These are phyloP conservation scores for Kernera saxatilis DNA, from an alignment of 345 rosid genomes.

Conservation along the genomic window DNA sequence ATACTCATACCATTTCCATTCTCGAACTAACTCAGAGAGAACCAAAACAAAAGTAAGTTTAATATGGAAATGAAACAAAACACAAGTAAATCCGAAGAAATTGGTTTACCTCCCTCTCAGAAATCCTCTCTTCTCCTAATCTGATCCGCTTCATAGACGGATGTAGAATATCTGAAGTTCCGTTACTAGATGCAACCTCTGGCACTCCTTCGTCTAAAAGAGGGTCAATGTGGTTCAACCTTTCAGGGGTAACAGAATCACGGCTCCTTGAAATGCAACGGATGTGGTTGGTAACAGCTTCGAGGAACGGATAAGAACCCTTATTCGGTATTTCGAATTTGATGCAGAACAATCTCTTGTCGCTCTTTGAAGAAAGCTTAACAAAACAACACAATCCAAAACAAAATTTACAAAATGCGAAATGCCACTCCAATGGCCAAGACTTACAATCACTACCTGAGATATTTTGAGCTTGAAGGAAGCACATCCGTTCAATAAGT, in stretches of 20 bases:
- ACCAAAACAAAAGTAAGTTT: conserved; percentile 14
- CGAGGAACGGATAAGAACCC: conserved; percentile 55
- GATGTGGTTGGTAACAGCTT: conserved; percentile 58
- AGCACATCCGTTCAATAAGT: conserved; percentile 58
- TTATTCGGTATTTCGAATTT: conserved; percentile 50
- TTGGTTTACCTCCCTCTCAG: conserved; percentile 31
- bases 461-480: conserved; percentile 80
- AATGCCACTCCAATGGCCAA: background rate
- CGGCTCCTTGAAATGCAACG: conserved; percentile 60
- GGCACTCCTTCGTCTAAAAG: conserved; percentile 8
- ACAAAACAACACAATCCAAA: conserved; percentile 18
- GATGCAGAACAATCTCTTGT: conserved; percentile 63
- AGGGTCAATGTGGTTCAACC: conserved; percentile 29
- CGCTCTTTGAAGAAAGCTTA: conserved; percentile 79
- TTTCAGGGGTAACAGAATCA: conserved; percentile 46
- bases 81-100: background rate
- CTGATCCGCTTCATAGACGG: conserved; percentile 47
- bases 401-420: background rate
- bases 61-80: background rate
- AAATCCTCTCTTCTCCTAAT: conserved; percentile 42
- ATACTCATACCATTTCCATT: conserved; percentile 23
- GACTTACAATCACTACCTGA: conserved; percentile 41
- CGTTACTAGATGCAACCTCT: conserved; percentile 25
- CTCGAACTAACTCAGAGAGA: conserved; percentile 1
- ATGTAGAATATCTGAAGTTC: conserved; percentile 35